Conservation (phyloP, 495 filamentous ascomycete genomes). For the Neurospora hispaniola region DNA sequence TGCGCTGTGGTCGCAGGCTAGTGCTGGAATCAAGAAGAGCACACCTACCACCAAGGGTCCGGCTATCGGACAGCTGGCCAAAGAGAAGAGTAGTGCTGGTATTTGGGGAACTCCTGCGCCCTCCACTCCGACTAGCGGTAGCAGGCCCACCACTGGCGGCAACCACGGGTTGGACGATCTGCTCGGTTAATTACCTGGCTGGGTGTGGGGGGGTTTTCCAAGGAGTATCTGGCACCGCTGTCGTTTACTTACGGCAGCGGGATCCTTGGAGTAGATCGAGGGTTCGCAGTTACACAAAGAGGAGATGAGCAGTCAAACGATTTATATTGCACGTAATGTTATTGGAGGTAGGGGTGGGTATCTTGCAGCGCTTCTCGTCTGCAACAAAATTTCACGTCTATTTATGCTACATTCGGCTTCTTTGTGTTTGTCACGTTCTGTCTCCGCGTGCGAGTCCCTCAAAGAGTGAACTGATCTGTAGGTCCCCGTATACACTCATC, state of each 20-base stretch:
- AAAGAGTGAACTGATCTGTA: background rate
- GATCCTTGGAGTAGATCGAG: background rate
- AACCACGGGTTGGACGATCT: constrained; percentile 34
- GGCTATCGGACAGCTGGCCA: constrained; percentile 83
- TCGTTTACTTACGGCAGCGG: background rate
- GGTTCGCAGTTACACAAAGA: background rate
- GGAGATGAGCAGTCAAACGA: background rate
- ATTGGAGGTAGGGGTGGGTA: background rate
- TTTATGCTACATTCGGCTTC: background rate
- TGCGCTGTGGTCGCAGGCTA: constrained; percentile 70
- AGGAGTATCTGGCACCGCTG: background rate
- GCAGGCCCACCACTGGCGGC: constrained; percentile 14
- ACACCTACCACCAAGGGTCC: constrained; percentile 48
- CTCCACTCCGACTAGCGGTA: constrained; percentile 2
- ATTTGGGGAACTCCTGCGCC: constrained; percentile 60
- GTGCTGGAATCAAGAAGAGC: constrained; percentile 69
- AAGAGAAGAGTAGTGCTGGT: constrained; percentile 87
- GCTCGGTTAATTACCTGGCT: constrained; percentile 24
- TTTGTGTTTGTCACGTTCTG: background rate
- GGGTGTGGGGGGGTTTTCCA: background rate
- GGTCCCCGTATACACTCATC: background rate
- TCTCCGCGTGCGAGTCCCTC: background rate
- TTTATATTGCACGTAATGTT: background rate
- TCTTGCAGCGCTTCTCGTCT: background rate
- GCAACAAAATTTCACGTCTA: background rate